Evolutionary conservation across 495 filamentous ascomycete species (phyloP), one percentile per base, ranked within the genome.

Genomic region (Letharia lupina): DNA sequence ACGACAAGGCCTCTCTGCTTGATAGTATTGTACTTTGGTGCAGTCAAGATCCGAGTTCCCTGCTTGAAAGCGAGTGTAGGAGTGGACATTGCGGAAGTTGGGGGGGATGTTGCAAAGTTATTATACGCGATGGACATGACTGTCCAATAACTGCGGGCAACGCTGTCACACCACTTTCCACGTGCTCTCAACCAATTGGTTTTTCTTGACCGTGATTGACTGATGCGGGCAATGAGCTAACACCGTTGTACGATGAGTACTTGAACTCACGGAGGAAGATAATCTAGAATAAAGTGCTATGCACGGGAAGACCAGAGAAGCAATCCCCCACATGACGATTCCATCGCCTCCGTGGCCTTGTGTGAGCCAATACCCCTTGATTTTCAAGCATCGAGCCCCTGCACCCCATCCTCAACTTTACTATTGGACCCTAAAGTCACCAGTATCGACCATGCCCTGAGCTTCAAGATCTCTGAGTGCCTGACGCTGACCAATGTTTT

Each of bases 401-500:
- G 23, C 48, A 58, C 31, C 40, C 20, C 13, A 4, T 65, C 33
- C 54, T 65, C 54, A 47, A 3, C 33, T 23, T 33, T 13, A 16
- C 35, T 61, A 61, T 41, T 60, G 42, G 45, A 39, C 61, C 45
- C 28, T 39, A 54, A 54, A 40, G 13, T 52, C 20, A 8, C 44
- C 54, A 11, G 50, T 60, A 13, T 59, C 68, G 42, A 65, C 54
- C 58, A 70, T 50, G 20, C 69, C 69, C 37, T 70, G 69, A 61
- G 58, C 63, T 52, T 70, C 69, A 23, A 70, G 50, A 48, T 70
- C 69, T 61, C 48, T 3, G 50, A 52, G 39, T 41, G 45, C 52
- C 54, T 62, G 40, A 33, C 52, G 16, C 28, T 63, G 54, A 52
- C 47, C 33, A 54, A 39, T 23, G 31, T 37, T 23, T 9, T 63